These are phyloP conservation scores for Geosmithia flava DNA, from an alignment of 2,329 filamentous ascomycete genomes.

Conservation along the genomic window DNA sequence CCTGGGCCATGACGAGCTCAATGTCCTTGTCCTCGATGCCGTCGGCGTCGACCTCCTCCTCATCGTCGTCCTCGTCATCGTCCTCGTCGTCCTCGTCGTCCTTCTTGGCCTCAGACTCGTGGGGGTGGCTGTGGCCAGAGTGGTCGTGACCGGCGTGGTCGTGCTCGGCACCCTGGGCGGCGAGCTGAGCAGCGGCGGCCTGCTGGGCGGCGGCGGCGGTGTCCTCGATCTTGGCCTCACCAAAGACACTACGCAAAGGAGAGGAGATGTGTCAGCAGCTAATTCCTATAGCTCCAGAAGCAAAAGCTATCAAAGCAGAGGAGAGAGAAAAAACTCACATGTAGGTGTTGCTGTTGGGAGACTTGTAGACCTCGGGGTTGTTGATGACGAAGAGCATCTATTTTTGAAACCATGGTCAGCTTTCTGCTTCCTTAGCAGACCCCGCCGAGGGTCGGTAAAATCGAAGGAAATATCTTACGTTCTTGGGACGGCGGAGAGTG, in stretches of 20 bases:
- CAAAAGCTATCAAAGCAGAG: not conserved
- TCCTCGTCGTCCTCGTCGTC: conserved; percentile 84
- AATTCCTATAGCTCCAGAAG: not conserved
- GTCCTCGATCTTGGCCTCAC: conserved; percentile 99
- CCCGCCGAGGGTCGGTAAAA: not conserved
- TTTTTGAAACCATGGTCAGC: conserved; percentile 11
- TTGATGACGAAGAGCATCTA: conserved; percentile 99
- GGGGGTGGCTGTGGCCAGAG: conserved; percentile 53
- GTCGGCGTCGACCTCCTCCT: conserved; percentile 87
- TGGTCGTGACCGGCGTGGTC: conserved; percentile 64
- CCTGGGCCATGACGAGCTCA: conserved; percentile 97
- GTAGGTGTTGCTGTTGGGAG: conserved; percentile 98
- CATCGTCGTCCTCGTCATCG: conserved; percentile 78
- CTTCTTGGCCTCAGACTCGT: conserved; percentile 50
- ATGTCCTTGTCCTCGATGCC: conserved; percentile 99
- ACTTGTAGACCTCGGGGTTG: conserved; percentile 99
- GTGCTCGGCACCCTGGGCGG: conserved; percentile 54
- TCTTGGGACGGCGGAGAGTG: conserved; percentile 95
- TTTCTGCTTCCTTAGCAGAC: conserved; percentile 1
- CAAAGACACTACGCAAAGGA: conserved; percentile 72
- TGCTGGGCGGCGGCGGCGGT: conserved; percentile 97
- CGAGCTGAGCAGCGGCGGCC: conserved; percentile 89
- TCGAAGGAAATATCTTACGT: conserved; percentile 52
- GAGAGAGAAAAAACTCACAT: conserved; percentile 56
- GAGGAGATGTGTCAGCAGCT: not conserved